Percentiles rank a stretch among this genome's conserved stretches.
These are phyloP conservation scores for Fusarium newnesense DNA, from an alignment of 2,329 filamentous ascomycete genomes.

Conservation along the genomic window DNA sequence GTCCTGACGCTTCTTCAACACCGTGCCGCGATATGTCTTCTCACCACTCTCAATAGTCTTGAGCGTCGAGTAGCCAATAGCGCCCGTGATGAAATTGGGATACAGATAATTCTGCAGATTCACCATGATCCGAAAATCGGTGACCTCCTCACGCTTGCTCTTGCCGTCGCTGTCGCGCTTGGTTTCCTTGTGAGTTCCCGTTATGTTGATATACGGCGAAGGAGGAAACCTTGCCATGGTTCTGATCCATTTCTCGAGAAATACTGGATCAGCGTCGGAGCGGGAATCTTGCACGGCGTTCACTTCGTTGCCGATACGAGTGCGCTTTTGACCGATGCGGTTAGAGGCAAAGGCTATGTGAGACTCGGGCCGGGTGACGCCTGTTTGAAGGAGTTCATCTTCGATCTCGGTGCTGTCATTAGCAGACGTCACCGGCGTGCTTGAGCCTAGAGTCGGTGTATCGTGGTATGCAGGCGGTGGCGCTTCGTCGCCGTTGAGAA, in stretches of 20 bases:
- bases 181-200: constrained; percentile 23
- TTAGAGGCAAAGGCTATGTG: constrained; percentile 17
- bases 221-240: constrained; percentile 24
- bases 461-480: constrained; percentile 10
- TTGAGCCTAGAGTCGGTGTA: neutral
- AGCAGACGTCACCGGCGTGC: neutral
- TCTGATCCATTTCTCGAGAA: constrained; percentile 28
- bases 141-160: constrained; percentile 20
- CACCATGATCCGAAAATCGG: constrained; percentile 32
- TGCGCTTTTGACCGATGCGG: constrained; percentile 29
- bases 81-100: constrained; percentile 21
- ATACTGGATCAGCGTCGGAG: constrained; percentile 22
- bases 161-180: constrained; percentile 33
- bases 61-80: constrained; percentile 4
- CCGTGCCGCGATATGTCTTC: constrained; percentile 38
- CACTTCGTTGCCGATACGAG: constrained; percentile 30
- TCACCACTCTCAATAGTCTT: constrained; percentile 25
- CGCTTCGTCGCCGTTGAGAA: neutral
- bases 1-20: constrained; percentile 24
- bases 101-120: constrained; percentile 38
- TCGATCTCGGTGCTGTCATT: neutral
- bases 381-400: neutral
- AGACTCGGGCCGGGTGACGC: constrained; percentile 4
- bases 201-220: constrained; percentile 35
- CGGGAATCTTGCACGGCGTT: constrained; percentile 20